A percentile compares a stretch with the other conserved stretches of the same genome.
These are phyloP conservation scores for Kuraishia cidri DNA, from an alignment of 805 yeast genomes.

Conservation along the genomic window DNA sequence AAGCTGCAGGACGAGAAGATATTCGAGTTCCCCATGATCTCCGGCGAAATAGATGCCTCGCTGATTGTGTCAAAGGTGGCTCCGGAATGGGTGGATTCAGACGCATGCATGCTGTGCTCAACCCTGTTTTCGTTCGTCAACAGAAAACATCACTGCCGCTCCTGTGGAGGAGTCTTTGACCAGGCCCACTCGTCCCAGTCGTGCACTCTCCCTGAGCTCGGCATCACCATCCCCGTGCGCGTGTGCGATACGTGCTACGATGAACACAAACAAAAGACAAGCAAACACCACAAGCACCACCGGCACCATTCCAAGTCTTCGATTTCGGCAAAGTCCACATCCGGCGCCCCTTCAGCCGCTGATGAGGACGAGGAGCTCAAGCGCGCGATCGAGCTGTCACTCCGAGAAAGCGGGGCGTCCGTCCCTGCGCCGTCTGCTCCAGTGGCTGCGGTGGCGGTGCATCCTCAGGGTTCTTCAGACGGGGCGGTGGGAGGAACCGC, in stretches of 20 bases:
- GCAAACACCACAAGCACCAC: slow-evolving; percentile 14
- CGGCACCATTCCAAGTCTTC: slow-evolving; percentile 9
- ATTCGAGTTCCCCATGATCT: slow-evolving; percentile 53
- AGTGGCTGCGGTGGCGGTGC: slow-evolving; percentile 7
- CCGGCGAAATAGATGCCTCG: slow-evolving; percentile 28
- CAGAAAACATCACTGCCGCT: slow-evolving; percentile 93
- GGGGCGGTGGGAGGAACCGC: slow-evolving; percentile 1
- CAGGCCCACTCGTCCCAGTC: slow-evolving; percentile 74
- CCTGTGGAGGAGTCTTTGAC: slow-evolving; percentile 94
- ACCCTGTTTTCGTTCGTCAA: slow-evolving; percentile 70
- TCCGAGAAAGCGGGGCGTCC: slow-evolving; percentile 38
- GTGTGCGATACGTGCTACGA: slow-evolving; percentile 88
- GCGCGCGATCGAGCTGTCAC: slow-evolving; percentile 71
- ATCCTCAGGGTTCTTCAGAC: slow-evolving; percentile 5
- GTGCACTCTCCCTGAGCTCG: slow-evolving; percentile 70
- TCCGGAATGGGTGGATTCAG: slow-evolving; percentile 96
- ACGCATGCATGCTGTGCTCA: slow-evolving; percentile 92
- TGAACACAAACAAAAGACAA: slow-evolving; percentile 36
- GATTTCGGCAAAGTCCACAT: slow-evolving; percentile 12
- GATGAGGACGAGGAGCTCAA: slow-evolving; percentile 67
- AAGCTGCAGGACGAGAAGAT: slow-evolving; percentile 50
- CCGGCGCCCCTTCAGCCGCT: slow-evolving; percentile 12
- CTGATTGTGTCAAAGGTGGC: slow-evolving; percentile 87
- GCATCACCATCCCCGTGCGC: slow-evolving; percentile 82
- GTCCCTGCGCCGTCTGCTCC: slow-evolving; percentile 6